Base-by-base conservation (phyloP, 768 basidiomycete genomes). In the Mycena latifolia region DNA sequence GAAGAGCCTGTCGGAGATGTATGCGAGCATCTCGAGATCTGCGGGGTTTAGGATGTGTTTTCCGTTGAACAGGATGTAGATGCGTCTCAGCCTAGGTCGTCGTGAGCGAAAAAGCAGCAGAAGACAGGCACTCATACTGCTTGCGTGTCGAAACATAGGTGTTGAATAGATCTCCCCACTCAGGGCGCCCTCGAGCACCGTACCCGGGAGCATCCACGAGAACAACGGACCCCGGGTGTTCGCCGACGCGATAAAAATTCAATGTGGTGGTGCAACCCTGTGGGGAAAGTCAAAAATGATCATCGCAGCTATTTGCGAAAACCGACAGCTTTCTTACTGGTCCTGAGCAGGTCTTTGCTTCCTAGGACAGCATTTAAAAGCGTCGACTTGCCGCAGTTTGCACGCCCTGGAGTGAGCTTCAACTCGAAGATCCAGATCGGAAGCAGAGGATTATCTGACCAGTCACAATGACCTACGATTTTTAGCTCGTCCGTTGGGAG, bases 131-230 rank as follows among this genome's bases (percentile, higher is more conserved):
- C 18, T 80, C 89, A 64, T 69, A 93, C 92, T 89, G 81, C 71
- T 85, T 76, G 20, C 92, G 87, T 41, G 78, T 85, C 57, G 82
- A 73, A 17, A 92, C 66, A 71, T 93, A 94, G 45, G 85, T 77
- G 57, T 91, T 81, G 74, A 94, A 93, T 5, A 92, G 69, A 28
- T 79, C 74, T 1, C 93, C 92, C 92, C 92, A 94, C 76, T 92
- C 91, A 35, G 84, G 82, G 46, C 91, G 84, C 15, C 93, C 92
- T 58, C 91, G 82, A 11, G 83, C 78, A 52, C 93, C 93, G 74
- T 94, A 95, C 18, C 93, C 93, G 3, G 93, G 93, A 15, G 92
- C 85, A 71, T 95, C 93, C 12, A 95, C 92, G 4, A 94, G 77
- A 24, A 93, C 73, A 35, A 92, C 79, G 41, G 86, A 82, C 33